These are phyloP conservation scores for Ganoderma multipileum DNA, from an alignment of 1,284 basidiomycete species.

Conservation along the genomic window DNA sequence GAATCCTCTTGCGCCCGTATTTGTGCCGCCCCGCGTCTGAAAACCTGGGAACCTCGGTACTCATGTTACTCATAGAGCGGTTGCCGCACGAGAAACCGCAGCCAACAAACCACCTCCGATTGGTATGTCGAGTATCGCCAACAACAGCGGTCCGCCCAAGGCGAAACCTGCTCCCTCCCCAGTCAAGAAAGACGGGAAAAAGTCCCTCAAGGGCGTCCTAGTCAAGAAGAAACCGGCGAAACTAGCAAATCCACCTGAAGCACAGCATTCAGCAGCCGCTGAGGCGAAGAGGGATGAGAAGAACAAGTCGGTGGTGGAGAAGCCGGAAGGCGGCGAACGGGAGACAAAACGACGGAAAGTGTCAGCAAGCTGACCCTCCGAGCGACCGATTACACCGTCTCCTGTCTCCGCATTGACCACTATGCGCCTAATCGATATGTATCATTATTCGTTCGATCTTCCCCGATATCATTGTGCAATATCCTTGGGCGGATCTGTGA, in stretches of 20 bases:
- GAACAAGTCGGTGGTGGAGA: slow-evolving; percentile 12
- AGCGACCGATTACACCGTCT: neutral
- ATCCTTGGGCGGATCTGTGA: neutral
- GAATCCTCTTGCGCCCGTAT: neutral
- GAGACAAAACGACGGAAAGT: slow-evolving; percentile 28
- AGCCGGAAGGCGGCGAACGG: slow-evolving; percentile 17
- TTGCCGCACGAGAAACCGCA: slow-evolving; percentile 70
- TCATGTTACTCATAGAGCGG: slow-evolving; percentile 57
- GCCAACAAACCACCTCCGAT: slow-evolving; percentile 51
- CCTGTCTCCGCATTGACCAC: neutral
- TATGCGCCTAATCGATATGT: slow-evolving; percentile 11
- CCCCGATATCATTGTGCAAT: slow-evolving; percentile 2
- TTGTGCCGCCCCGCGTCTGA: slow-evolving; percentile 21
- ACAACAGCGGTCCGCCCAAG: slow-evolving; percentile 24
- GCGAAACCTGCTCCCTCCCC: slow-evolving; percentile 42
- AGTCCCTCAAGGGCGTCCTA: slow-evolving; percentile 75
- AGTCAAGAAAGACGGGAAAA: slow-evolving; percentile 64
- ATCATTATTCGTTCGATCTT: slow-evolving; percentile 19
- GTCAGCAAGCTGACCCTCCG: slow-evolving; percentile 19
- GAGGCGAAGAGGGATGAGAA: slow-evolving; percentile 4
- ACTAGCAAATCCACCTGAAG: slow-evolving; percentile 33
- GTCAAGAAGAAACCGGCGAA: slow-evolving; percentile 73
- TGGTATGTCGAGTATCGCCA: slow-evolving; percentile 14
- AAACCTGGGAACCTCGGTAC: slow-evolving; percentile 3
- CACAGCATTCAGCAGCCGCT: slow-evolving; percentile 6